Percentiles rank a stretch among this genome's conserved stretches.
These are phyloP conservation scores for Sugiyamaella floridensis DNA, from an alignment of 805 yeast species.

Conservation along the genomic window DNA sequence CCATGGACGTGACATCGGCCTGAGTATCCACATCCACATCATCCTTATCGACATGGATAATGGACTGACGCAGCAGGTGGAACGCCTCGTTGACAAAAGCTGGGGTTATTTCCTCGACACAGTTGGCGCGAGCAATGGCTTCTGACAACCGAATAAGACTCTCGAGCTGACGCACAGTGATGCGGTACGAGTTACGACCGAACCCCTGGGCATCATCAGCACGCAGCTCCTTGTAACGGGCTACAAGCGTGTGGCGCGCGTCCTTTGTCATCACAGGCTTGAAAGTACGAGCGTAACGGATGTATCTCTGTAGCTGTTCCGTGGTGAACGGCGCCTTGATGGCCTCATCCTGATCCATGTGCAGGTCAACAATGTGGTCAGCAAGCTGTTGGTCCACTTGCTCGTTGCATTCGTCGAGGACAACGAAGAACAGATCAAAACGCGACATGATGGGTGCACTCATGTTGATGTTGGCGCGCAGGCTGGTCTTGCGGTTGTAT, in stretches of 20 bases:
- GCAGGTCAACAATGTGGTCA: slow-evolving; percentile 84
- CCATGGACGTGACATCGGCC: slow-evolving; percentile 25
- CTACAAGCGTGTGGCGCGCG: slow-evolving; percentile 70
- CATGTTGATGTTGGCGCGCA: slow-evolving; percentile 85
- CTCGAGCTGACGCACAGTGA: slow-evolving; percentile 95
- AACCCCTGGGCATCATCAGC: slow-evolving; percentile 86
- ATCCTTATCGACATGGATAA: slow-evolving; percentile 88
- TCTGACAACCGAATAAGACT: slow-evolving; percentile 88
- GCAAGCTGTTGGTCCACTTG: slow-evolving; percentile 85
- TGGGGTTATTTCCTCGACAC: slow-evolving; percentile 80
- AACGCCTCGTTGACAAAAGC: slow-evolving; percentile 89
- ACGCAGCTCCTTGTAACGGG: slow-evolving; percentile 77
- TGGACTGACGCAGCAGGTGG: slow-evolving; percentile 80
- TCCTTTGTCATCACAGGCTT: slow-evolving; percentile 80
- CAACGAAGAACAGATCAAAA: slow-evolving; percentile 90
- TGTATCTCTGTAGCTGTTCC: slow-evolving; percentile 80
- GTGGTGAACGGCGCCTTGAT: slow-evolving; percentile 84
- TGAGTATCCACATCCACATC: slow-evolving; percentile 75
- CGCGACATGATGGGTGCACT: slow-evolving; percentile 99
- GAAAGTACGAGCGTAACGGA: slow-evolving; percentile 86
- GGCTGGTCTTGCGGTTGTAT: slow-evolving; percentile 77
- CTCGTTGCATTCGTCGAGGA: slow-evolving; percentile 91
- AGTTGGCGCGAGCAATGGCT: slow-evolving; percentile 95
- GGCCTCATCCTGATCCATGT: slow-evolving; percentile 85
- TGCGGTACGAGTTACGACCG: slow-evolving; percentile 75